phyloP scores from a whole-genome alignment of 2,329 filamentous ascomycete species.

The Didymella arachidicola region DNA sequence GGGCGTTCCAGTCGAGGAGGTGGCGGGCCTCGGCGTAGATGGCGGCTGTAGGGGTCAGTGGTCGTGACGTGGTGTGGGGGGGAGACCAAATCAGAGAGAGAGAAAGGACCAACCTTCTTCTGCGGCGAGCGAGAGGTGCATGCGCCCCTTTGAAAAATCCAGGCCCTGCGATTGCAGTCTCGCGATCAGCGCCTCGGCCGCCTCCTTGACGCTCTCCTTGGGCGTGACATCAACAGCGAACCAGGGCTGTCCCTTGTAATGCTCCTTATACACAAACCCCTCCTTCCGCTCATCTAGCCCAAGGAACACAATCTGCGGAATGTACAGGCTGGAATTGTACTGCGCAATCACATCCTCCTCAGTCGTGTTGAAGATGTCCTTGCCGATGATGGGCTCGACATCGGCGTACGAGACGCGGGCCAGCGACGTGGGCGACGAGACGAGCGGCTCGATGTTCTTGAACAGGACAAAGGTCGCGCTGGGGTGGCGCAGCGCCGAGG shows the following conservation, averaged over 20 bases:
- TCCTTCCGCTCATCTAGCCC: conserved; percentile 75
- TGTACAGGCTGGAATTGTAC: conserved; percentile 74
- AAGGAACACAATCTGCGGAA: conserved; percentile 81
- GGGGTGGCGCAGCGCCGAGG: conserved; percentile 70
- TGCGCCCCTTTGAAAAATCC: conserved; percentile 71
- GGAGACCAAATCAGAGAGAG: background rate
- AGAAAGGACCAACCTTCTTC: conserved; percentile 62
- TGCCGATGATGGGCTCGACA: conserved; percentile 73
- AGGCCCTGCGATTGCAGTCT: conserved; percentile 67
- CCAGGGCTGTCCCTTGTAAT: conserved; percentile 80
- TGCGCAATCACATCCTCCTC: conserved; percentile 76
- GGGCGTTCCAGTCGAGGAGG: conserved; percentile 90
- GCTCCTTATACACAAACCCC: conserved; percentile 68
- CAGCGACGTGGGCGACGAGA: conserved; percentile 67
- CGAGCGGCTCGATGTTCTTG: conserved; percentile 78
- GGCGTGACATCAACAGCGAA: conserved; percentile 92
- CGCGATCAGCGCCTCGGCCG: conserved; percentile 67
- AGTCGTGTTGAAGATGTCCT: conserved; percentile 71
- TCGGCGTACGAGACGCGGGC: conserved; percentile 74
- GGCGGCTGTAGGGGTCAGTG: conserved; percentile 66
- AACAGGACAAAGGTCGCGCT: conserved; percentile 78
- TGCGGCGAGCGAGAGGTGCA: conserved; percentile 67
- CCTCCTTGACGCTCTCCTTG: conserved; percentile 67
- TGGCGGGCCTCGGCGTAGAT: conserved; percentile 90
- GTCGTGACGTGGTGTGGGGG: no score